Evolutionary conservation across 306 rosid genomes (phyloP).

Genomic region (Pachyrhizus erosus): DNA sequence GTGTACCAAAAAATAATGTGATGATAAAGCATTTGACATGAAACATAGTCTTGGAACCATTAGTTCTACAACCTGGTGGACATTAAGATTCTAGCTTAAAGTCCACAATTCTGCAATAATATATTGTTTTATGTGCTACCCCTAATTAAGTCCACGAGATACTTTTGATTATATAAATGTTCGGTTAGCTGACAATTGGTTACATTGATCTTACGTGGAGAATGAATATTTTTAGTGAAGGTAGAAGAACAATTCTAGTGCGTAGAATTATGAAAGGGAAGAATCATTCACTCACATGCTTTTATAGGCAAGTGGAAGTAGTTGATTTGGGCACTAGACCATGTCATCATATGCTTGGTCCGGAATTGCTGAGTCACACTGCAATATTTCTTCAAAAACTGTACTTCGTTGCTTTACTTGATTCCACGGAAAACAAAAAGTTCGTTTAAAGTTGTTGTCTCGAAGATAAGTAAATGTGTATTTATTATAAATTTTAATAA

Average conservation of each 20-base stretch:
- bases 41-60: conserved; percentile 36
- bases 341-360: conserved; percentile 53
- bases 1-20: conserved; percentile 17
- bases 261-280: conserved; percentile 29
- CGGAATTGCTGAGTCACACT: conserved; percentile 44
- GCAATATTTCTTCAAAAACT: conserved; percentile 40
- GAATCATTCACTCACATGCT: conserved; percentile 33
- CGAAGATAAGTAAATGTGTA: background rate
- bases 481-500: background rate
- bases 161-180: conserved; percentile 37
- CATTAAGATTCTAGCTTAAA: conserved; percentile 41
- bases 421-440: conserved; percentile 5
- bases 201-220: conserved; percentile 34
- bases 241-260: conserved; percentile 17
- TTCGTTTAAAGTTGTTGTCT: background rate
- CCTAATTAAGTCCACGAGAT: conserved; percentile 32
- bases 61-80: conserved; percentile 36
- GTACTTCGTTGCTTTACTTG: conserved; percentile 37
- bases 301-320: conserved; percentile 53
- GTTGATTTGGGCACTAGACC: conserved; percentile 49
- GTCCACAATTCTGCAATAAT: conserved; percentile 40
- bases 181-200: conserved; percentile 25
- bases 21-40: conserved; percentile 43
- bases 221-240: conserved; percentile 18
- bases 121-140: conserved; percentile 36